Percentiles rank a stretch among this genome's conserved stretches.
Conservation (phyloP, 164 flowering plant genomes). For the Macadamia integrifolia region DNA sequence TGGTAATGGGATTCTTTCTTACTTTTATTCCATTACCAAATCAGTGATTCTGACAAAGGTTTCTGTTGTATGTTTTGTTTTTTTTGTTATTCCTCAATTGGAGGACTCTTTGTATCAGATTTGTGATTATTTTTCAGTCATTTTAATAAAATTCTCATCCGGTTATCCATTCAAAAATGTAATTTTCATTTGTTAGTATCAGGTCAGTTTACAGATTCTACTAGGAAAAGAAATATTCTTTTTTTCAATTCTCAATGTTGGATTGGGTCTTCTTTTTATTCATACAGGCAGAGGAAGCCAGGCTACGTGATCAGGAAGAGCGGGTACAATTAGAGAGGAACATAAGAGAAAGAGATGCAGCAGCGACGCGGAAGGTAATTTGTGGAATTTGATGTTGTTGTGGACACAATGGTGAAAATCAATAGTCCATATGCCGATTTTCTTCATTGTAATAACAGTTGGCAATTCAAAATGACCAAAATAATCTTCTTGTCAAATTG, state of each 20-base stretch:
- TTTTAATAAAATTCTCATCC: too few relatives aligned
- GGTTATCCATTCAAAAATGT: too few relatives aligned
- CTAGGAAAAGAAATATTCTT: not conserved
- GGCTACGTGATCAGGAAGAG: conserved; percentile 78
- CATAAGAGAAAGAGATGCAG: conserved; percentile 78
- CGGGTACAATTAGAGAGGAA: conserved; percentile 73
- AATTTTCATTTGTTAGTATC: not conserved
- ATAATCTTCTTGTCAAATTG: too few relatives aligned
- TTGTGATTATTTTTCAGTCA: not conserved
- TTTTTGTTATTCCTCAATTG: too few relatives aligned
- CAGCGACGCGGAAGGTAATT: conserved; percentile 74
- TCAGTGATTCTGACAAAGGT: too few relatives aligned
- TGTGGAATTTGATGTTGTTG: not conserved
- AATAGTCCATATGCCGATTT: not conserved
- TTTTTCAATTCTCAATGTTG: conserved; percentile 3
- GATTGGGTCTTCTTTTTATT: not conserved
- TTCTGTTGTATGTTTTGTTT: too few relatives aligned
- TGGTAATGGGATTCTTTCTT: too few relatives aligned
- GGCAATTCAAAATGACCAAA: too few relatives aligned
- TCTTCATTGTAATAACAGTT: not conserved
- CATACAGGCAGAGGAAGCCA: conserved; percentile 81
- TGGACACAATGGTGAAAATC: not conserved
- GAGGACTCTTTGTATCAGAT: too few relatives aligned
- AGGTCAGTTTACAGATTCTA: not conserved
- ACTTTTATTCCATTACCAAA: too few relatives aligned